Evolutionary conservation across 441 rosid species (phyloP).

Genomic region (Corymbia calophylla): DNA sequence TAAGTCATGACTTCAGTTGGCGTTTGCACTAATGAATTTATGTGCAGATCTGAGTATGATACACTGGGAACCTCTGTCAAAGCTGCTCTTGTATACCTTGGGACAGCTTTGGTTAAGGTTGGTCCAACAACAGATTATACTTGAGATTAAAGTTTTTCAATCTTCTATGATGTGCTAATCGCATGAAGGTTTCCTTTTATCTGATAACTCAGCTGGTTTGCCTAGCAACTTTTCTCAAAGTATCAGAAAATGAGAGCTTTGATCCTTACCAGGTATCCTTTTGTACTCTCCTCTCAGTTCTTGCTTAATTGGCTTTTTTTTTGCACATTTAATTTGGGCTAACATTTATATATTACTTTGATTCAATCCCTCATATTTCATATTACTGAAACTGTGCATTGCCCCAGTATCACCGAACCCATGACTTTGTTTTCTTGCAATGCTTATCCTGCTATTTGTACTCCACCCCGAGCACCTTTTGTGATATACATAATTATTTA

Average conservation of each 20-base stretch:
- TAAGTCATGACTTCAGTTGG: not conserved
- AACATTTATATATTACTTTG: not conserved
- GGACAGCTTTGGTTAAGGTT: constrained; percentile 86
- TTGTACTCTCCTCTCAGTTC: not conserved
- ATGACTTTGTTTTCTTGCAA: not conserved
- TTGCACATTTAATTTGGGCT: not conserved
- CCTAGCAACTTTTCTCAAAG: constrained; percentile 85
- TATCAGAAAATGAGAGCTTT: constrained; percentile 73
- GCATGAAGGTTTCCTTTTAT: not conserved
- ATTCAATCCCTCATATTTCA: not conserved
- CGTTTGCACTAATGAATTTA: not conserved
- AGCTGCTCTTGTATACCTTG: constrained; percentile 80
- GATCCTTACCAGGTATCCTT: constrained; percentile 81
- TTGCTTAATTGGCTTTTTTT: not conserved
- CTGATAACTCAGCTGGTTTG: constrained; percentile 57
- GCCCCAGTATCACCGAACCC: not conserved
- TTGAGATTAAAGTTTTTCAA: not conserved
- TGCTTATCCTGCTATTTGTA: not conserved
- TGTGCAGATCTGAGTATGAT: constrained; percentile 82
- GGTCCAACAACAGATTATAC: not conserved
- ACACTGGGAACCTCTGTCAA: constrained; percentile 88
- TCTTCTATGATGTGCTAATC: not conserved
- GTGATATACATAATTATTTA: not conserved
- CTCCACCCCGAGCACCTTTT: not conserved
- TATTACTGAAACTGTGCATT: not conserved